phyloP scores from a whole-genome alignment of 495 filamentous ascomycete species.

The Penicillium paxilli region DNA sequence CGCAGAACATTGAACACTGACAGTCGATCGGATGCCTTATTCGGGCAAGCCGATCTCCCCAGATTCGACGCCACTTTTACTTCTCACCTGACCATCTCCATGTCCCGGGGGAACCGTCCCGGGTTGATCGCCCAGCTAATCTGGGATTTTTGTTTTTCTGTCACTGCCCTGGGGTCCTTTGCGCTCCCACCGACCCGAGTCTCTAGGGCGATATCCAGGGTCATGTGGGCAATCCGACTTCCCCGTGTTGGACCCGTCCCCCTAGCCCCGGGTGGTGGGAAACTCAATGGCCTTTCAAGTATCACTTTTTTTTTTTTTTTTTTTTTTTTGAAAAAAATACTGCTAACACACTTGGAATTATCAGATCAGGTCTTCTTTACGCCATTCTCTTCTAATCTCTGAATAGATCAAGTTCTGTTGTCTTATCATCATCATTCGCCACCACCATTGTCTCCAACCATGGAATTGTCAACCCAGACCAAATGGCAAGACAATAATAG shows the following conservation, averaged over 20 bases:
- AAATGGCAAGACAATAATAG: background rate
- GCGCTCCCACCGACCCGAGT: background rate
- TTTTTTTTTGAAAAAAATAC: background rate
- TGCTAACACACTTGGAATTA: background rate
- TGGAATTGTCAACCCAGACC: background rate
- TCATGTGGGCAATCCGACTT: background rate
- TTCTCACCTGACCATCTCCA: slow-evolving; percentile 7
- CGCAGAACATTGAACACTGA: too few relatives aligned
- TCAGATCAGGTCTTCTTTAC: background rate
- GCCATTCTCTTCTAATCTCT: background rate
- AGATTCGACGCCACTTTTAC: background rate
- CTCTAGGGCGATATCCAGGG: background rate
- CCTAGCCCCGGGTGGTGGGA: background rate
- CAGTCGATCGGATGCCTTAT: slow-evolving; percentile 22
- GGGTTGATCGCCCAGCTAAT: background rate
- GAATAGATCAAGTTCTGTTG: background rate
- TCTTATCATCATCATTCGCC: too few relatives aligned
- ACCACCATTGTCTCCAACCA: too few relatives aligned
- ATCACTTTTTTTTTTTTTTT: background rate
- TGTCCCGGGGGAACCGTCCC: slow-evolving; percentile 1
- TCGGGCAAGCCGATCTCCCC: slow-evolving; percentile 23
- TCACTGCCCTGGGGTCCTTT: background rate
- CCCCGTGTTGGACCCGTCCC: background rate
- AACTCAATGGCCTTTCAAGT: background rate
- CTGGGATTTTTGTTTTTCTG: background rate